Conservation (phyloP, 1,139 yeast species). For the Saccharomyces hybrid region DNA sequence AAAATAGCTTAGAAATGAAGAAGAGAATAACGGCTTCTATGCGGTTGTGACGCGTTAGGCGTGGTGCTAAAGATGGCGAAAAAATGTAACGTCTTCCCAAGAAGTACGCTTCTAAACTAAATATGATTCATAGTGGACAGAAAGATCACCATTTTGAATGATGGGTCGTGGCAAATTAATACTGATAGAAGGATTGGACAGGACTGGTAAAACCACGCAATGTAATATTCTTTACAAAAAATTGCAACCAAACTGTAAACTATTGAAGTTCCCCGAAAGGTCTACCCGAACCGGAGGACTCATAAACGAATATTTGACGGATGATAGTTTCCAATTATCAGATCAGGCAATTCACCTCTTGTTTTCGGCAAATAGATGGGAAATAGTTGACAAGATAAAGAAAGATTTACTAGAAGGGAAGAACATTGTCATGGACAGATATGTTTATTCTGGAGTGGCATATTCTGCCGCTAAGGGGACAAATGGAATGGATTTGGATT, state of each 20-base stretch:
- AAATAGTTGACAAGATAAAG: conserved; percentile 46
- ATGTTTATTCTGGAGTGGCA: conserved; percentile 88
- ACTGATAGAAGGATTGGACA: conserved; percentile 84
- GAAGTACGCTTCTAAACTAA: neutral
- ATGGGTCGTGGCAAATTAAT: conserved; percentile 51
- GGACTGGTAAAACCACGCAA: conserved; percentile 94
- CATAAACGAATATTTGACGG: conserved; percentile 64
- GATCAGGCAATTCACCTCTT: conserved; percentile 80
- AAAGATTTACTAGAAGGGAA: conserved; percentile 44
- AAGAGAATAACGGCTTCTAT: neutral
- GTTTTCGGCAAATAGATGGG: conserved; percentile 96
- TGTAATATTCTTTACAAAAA: conserved; percentile 41
- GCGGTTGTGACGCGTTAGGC: neutral
- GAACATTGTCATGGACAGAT: conserved; percentile 70
- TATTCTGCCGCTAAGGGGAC: conserved; percentile 72
- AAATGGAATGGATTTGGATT: conserved; percentile 46
- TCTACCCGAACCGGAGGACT: conserved; percentile 71
- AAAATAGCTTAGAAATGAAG: neutral
- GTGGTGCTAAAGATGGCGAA: neutral
- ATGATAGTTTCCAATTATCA: conserved; percentile 41
- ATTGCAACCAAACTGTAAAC: conserved; percentile 33
- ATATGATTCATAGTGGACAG: neutral
- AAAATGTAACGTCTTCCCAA: neutral
- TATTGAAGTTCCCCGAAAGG: conserved; percentile 77
- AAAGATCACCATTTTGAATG: neutral